Conservation (phyloP, 768 basidiomycete species). For the Daedalea quercina region DNA sequence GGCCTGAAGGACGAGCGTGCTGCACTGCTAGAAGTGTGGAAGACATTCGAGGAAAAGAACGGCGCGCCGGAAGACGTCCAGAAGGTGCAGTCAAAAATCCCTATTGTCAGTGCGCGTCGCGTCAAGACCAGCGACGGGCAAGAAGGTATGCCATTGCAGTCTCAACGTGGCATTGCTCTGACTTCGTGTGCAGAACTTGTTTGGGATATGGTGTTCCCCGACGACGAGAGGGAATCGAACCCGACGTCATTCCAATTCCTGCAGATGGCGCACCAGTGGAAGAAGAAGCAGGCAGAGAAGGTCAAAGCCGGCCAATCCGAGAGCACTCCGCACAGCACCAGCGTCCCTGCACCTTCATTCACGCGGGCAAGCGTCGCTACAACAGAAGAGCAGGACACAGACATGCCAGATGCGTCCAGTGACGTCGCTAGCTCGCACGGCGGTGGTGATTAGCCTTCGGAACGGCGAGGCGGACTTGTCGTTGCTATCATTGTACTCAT, state of each 20-base stretch:
- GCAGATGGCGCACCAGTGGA: conserved; percentile 93
- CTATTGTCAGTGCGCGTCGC: conserved; percentile 66
- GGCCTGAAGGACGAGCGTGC: conserved; percentile 91
- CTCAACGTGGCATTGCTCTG: neutral
- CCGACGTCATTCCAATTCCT: conserved; percentile 94
- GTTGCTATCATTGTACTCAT: no score
- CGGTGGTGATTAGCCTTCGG: conserved; percentile 21
- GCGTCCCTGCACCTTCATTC: neutral
- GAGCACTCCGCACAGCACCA: neutral
- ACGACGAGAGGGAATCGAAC: conserved; percentile 92
- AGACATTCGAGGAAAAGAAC: conserved; percentile 79
- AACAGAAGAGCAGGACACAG: conserved; percentile 1
- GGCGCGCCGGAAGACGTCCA: conserved; percentile 68
- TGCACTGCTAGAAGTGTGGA: conserved; percentile 91
- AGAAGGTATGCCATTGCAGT: conserved; percentile 17
- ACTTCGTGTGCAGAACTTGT: conserved; percentile 38
- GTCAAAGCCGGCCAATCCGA: conserved; percentile 10
- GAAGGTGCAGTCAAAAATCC: conserved; percentile 91
- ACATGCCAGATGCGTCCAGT: conserved; percentile 31
- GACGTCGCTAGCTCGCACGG: conserved; percentile 54
- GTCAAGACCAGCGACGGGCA: conserved; percentile 79
- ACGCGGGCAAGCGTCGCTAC: neutral
- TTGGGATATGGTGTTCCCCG: conserved; percentile 93
- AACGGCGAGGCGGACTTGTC: no score
- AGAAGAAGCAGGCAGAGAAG: conserved; percentile 43